Percentiles rank a stretch among this genome's conserved stretches.
Evolutionary conservation across 2,329 filamentous ascomycete species (phyloP).

Genomic region (Dactylellina parvicollis): DNA sequence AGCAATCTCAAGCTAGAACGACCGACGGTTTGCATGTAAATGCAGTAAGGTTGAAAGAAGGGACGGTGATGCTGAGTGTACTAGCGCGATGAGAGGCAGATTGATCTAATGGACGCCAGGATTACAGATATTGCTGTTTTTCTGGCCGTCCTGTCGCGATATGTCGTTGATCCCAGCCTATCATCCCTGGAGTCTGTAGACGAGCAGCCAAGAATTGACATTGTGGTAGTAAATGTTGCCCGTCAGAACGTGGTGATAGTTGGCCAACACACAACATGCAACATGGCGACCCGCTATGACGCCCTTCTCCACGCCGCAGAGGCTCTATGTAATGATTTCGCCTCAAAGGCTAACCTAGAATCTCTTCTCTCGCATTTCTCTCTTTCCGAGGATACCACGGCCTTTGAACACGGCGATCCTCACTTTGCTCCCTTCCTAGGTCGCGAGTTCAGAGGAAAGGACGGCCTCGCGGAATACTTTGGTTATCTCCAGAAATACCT

Average conservation of each 20-base stretch:
- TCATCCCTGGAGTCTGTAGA: no score
- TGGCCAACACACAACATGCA: constrained; percentile 1
- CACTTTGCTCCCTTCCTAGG: constrained; percentile 61
- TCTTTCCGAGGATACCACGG: constrained; percentile 50
- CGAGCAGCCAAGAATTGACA: no score
- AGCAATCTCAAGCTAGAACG: no score
- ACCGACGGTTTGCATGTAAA: no score
- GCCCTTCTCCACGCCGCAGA: constrained; percentile 59
- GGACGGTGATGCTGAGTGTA: no score
- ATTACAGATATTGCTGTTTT: no score
- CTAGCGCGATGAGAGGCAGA: no score
- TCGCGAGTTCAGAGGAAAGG: constrained; percentile 59
- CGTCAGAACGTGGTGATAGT: neutral
- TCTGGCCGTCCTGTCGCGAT: no score
- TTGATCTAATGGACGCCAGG: no score
- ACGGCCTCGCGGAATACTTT: constrained; percentile 60
- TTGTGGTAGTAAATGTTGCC: neutral
- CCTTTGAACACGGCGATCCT: constrained; percentile 60
- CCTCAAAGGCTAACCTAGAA: constrained; percentile 56
- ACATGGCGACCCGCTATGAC: constrained; percentile 11
- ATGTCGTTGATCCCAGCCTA: no score
- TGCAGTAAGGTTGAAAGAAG: no score
- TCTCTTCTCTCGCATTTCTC: constrained; percentile 60
- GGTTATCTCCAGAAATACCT: constrained; percentile 56
- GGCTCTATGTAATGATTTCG: constrained; percentile 60